These are phyloP conservation scores for Marasmius fiardii DNA, from an alignment of 1,284 basidiomycete genomes.

Conservation along the genomic window DNA sequence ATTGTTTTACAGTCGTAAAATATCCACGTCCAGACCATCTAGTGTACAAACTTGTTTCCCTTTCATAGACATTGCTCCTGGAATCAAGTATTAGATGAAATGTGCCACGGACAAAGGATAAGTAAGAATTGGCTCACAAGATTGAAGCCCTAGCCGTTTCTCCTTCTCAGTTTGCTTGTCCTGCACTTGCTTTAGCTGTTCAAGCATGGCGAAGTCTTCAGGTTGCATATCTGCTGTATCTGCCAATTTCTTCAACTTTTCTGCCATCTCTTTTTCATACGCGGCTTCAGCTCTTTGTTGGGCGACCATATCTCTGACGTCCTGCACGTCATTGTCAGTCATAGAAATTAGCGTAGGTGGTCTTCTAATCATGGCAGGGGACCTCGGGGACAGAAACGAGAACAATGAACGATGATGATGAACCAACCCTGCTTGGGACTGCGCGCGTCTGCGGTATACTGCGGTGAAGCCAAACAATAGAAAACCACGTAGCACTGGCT, in stretches of 20 bases:
- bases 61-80: background rate
- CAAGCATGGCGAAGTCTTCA: constrained; percentile 38
- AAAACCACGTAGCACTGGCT: background rate
- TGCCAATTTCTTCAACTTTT: constrained; percentile 41
- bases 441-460: background rate
- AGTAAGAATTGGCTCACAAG: constrained; percentile 23
- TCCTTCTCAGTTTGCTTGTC: constrained; percentile 31
- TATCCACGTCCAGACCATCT: background rate
- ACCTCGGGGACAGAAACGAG: background rate
- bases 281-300: constrained; percentile 47
- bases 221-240: constrained; percentile 37
- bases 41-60: background rate
- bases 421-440: too few relatives aligned
- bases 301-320: constrained; percentile 58
- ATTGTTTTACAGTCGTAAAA: background rate
- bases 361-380: constrained; percentile 62
- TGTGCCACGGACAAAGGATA: background rate
- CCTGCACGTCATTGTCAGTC: constrained; percentile 71
- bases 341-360: constrained; percentile 71
- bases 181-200: constrained; percentile 26
- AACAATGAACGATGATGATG: too few relatives aligned
- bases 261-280: constrained; percentile 35
- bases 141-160: constrained; percentile 36
- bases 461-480: constrained; percentile 1
- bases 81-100: background rate